Evolutionary conservation across 208 protist species (phyloP), one percentile per base, ranked within the genome.

Genomic region (Crithidia mellificae): DNA sequence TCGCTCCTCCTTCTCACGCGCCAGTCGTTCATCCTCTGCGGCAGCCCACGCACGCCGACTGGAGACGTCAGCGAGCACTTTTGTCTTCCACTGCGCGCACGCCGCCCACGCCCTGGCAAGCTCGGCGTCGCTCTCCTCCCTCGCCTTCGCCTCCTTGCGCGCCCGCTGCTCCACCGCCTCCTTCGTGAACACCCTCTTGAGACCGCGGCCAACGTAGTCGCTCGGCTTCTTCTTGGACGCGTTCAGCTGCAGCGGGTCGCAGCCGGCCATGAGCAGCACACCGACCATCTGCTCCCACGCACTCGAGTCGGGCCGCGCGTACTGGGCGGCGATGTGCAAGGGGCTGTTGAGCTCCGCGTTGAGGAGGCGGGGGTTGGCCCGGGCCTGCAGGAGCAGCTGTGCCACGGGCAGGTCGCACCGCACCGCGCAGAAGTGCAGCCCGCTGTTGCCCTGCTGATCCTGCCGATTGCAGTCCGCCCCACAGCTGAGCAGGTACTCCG

Each of bases 391-490:
- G n/a, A 97, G 84, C 72, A 93, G 58, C 53, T 77, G 78, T 6
- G 94, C 77, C 54, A 95, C 84, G 15, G 74, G 80, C 52, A 85
- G 84, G 62, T 95, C 87, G 58, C 88, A 94, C 34, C 92, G 87
- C 63, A 94, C 85, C 32, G 88, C 87, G 66, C 90, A 94, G 52
- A 91, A 94, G 77, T 97, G 93, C 55, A 94, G 70, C 24, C 81
- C 68, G 20, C 77, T 80, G 78, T 96, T 97, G 64, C 89, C 89
- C 36, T 88, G 74, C 22, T 39, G 52, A 73, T 97, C 93, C 22
- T 73, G 63, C 27, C 74, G 62, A 62, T 95, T 92, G 80, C 81
- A 79, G 59, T 93, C 74, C 12, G 87, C 91, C 2, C 81, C 78
- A 36, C 90, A 74, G 11, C 49, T 68, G 32, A 96, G 82, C 29